These are phyloP conservation scores for Irpex sp. DNA, from an alignment of 1,284 basidiomycete species.

Conservation along the genomic window DNA sequence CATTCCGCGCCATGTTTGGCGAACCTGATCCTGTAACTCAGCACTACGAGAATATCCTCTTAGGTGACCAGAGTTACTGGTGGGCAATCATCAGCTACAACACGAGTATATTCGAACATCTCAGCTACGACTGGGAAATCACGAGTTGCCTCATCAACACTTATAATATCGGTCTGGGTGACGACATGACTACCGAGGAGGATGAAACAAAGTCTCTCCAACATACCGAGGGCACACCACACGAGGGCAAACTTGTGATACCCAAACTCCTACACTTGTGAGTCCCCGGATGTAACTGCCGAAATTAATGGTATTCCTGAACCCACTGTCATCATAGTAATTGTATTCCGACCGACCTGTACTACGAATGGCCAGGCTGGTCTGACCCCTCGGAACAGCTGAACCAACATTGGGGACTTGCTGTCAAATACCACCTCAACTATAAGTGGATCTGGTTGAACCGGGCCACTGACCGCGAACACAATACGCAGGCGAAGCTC, in stretches of 20 bases:
- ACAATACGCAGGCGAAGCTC: slow-evolving; percentile 11
- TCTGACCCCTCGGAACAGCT: slow-evolving; percentile 35
- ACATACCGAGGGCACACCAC: slow-evolving; percentile 21
- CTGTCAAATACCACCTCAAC: slow-evolving; percentile 40
- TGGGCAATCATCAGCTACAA: slow-evolving; percentile 45
- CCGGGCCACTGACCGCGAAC: slow-evolving; percentile 17
- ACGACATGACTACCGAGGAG: slow-evolving; percentile 33
- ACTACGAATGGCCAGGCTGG: slow-evolving; percentile 46
- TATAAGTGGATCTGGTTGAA: slow-evolving; percentile 53
- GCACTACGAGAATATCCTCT: slow-evolving; percentile 38
- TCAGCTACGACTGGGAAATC: slow-evolving; percentile 44
- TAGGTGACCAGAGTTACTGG: slow-evolving; percentile 51
- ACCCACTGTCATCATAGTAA: slow-evolving; percentile 30
- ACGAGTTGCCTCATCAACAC: slow-evolving; percentile 44
- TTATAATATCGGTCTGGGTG: slow-evolving; percentile 39
- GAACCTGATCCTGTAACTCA: slow-evolving; percentile 31
- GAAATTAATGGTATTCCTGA: neutral
- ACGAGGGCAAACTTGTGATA: slow-evolving; percentile 34
- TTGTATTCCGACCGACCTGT: slow-evolving; percentile 37
- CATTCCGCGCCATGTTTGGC: slow-evolving; percentile 44
- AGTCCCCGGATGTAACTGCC: slow-evolving; percentile 17
- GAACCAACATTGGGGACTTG: slow-evolving; percentile 39
- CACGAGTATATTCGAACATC: slow-evolving; percentile 37
- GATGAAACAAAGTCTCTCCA: slow-evolving; percentile 33
- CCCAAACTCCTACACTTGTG: slow-evolving; percentile 49